A percentile compares a stretch with the other conserved stretches of the same genome.
These are phyloP conservation scores for Pterulicium gracile DNA, from an alignment of 1,284 basidiomycete species.

Conservation along the genomic window DNA sequence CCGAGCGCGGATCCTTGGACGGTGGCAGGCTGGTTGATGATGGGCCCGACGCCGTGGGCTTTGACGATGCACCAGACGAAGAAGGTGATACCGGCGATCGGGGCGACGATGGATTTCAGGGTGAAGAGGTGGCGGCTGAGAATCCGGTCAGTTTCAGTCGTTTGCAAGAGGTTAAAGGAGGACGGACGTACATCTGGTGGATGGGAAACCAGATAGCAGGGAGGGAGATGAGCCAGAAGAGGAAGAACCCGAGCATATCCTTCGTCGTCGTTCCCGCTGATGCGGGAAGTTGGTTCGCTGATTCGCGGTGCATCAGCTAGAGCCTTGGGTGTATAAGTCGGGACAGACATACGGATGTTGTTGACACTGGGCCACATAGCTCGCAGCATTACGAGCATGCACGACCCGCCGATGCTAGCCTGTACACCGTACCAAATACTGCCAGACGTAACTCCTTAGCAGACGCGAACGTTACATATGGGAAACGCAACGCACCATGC, in stretches of 20 bases:
- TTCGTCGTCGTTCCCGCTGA: slow-evolving; percentile 2
- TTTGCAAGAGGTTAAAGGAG: slow-evolving; percentile 11
- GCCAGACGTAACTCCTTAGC: slow-evolving; percentile 5
- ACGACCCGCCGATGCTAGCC: slow-evolving; percentile 71
- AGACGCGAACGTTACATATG: slow-evolving; percentile 1
- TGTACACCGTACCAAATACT: slow-evolving; percentile 74
- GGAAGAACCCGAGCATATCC: slow-evolving; percentile 63
- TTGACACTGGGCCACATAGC: slow-evolving; percentile 68
- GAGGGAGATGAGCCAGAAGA: slow-evolving; percentile 78
- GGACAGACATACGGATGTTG: slow-evolving; percentile 42
- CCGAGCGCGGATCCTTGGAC: slow-evolving; percentile 62
- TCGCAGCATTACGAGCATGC: slow-evolving; percentile 61
- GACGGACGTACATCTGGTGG: slow-evolving; percentile 54
- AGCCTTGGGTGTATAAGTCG: not conserved
- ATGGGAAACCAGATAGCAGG: slow-evolving; percentile 76
- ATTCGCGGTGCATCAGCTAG: not conserved
- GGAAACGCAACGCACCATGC: slow-evolving; percentile 41
- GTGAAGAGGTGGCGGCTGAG: slow-evolving; percentile 71
- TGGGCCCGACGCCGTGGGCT: slow-evolving; percentile 74
- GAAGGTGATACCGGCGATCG: slow-evolving; percentile 66
- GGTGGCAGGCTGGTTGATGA: slow-evolving; percentile 55
- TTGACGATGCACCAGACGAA: slow-evolving; percentile 77
- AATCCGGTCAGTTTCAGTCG: slow-evolving; percentile 6
- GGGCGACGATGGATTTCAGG: slow-evolving; percentile 65
- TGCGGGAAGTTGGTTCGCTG: slow-evolving; percentile 12